Conservation (phyloP, 2,329 filamentous ascomycete species). For the Penicillium aurantiogriseum region DNA sequence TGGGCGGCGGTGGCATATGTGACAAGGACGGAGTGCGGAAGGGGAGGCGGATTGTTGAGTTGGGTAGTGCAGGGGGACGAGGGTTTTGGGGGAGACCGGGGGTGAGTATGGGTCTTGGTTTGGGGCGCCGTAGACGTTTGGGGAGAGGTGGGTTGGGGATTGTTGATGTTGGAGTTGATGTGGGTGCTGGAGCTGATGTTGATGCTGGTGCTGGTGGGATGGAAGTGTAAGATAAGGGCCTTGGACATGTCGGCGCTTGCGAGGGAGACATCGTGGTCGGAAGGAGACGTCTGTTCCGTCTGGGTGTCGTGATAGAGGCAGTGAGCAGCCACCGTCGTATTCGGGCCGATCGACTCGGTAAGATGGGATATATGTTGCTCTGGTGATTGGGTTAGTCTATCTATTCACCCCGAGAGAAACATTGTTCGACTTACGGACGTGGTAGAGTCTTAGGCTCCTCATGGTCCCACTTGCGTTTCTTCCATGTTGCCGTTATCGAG, state of each 20-base stretch:
- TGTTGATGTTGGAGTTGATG: slow-evolving; percentile 10
- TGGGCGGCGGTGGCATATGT: slow-evolving; percentile 44
- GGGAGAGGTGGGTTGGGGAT: slow-evolving; percentile 20
- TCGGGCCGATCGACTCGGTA: slow-evolving; percentile 16
- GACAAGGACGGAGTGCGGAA: slow-evolving; percentile 38
- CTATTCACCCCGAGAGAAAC: too few species aligned
- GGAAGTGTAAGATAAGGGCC: slow-evolving; percentile 17
- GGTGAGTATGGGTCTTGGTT: slow-evolving; percentile 23
- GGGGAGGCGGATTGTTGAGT: slow-evolving; percentile 22
- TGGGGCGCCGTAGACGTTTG: slow-evolving; percentile 17
- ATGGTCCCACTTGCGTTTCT: slow-evolving; percentile 27
- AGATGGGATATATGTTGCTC: slow-evolving; percentile 16
- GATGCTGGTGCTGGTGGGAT: slow-evolving; percentile 1
- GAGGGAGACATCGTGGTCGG: slow-evolving; percentile 26
- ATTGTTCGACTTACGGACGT: slow-evolving; percentile 19
- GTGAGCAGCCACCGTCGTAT: slow-evolving; percentile 10
- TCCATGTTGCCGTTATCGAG: slow-evolving; percentile 19
- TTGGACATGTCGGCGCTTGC: slow-evolving; percentile 26
- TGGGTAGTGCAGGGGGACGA: slow-evolving; percentile 26
- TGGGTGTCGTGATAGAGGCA: slow-evolving; percentile 16
- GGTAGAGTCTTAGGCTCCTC: slow-evolving; percentile 16
- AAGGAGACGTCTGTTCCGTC: slow-evolving; percentile 18
- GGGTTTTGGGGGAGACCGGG: slow-evolving; percentile 29
- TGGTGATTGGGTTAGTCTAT: slow-evolving; percentile 3
- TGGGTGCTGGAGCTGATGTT: background rate